Evolutionary conservation across 1,284 basidiomycete genomes (phyloP).

Genomic region (Inonotus hispidus): DNA sequence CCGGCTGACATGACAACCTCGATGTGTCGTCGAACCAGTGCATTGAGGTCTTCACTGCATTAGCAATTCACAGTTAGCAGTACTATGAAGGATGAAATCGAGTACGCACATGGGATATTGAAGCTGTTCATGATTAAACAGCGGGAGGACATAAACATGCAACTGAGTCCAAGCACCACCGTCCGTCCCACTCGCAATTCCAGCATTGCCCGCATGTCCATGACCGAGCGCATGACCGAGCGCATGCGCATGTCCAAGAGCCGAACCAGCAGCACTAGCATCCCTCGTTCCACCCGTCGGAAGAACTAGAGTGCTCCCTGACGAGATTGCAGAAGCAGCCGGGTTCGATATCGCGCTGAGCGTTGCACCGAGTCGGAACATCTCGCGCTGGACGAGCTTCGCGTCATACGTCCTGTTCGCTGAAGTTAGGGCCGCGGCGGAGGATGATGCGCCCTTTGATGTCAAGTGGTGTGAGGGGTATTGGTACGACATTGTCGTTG

Average conservation of each 20-base stretch:
- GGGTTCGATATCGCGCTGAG: slow-evolving; percentile 14
- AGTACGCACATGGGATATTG: slow-evolving; percentile 72
- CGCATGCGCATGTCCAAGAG: slow-evolving; percentile 6
- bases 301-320: slow-evolving; percentile 32
- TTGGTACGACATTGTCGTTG: not conserved
- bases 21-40: slow-evolving; percentile 74
- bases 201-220: slow-evolving; percentile 21
- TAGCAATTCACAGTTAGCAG: not conserved
- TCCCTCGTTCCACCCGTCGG: slow-evolving; percentile 26
- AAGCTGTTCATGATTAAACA: slow-evolving; percentile 91
- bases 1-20: slow-evolving; percentile 58
- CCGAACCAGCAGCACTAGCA: slow-evolving; percentile 9
- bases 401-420: slow-evolving; percentile 20
- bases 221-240: slow-evolving; percentile 22
- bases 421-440: slow-evolving; percentile 11
- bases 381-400: slow-evolving; percentile 21
- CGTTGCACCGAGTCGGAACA: slow-evolving; percentile 18
- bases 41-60: slow-evolving; percentile 81
- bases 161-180: slow-evolving; percentile 73
- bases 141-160: slow-evolving; percentile 81
- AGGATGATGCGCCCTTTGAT: slow-evolving; percentile 14
- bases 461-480: not conserved
- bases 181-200: slow-evolving; percentile 25
- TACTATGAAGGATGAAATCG: not conserved
- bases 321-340: slow-evolving; percentile 27